Evolutionary conservation across 306 rosid species (phyloP), one percentile per base, ranked within the genome.

Genomic region (Trifolium pratense): DNA sequence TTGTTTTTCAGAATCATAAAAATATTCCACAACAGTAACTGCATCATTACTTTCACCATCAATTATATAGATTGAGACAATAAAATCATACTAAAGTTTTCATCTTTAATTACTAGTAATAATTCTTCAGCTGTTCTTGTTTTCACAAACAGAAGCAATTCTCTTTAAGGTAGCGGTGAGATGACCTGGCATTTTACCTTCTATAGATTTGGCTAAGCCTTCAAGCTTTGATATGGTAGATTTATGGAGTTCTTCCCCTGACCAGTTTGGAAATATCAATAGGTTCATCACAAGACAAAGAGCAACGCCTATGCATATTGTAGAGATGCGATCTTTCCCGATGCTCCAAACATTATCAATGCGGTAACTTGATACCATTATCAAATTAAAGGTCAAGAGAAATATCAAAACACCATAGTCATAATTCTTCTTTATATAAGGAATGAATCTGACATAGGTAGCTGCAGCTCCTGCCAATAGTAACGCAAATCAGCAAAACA

Each of bases 221-320:
- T 93, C 96, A 7, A 91, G 87, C 86, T 88, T 93, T 68, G 78
- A 80, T 2, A 83, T 91, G 20, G 90, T 89, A 68, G 83, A 79
- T 53, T 81, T 81, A 51, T 91, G 96, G n/a, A 93, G 97, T 58
- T 89, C 89, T 83, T 93, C 92, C 5, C 98, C 98, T 7, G 98
- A 91, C 97, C 97, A 93, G 48, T 89, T 91, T 64, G 98, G 98
- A 81, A 89, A 91, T 40, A 91, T 68, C 39, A 93, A 37, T 14
- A 91, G 74, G 75, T 85, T 89, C 91, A 91, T 89, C 6, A 91
- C 13, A 15, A 93, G 91, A 71, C 98, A 93, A 13, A 91, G 67
- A 12, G 75, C 94, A 74, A 90, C 86, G 9, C 98, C 98, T 43
- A 93, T 85, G 75, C 86, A 93, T 37, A 93, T 91, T 70, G 92